These are phyloP conservation scores for Chrysanthemum seticuspe DNA, from an alignment of 129 eudicot genomes.

Conservation along the genomic window DNA sequence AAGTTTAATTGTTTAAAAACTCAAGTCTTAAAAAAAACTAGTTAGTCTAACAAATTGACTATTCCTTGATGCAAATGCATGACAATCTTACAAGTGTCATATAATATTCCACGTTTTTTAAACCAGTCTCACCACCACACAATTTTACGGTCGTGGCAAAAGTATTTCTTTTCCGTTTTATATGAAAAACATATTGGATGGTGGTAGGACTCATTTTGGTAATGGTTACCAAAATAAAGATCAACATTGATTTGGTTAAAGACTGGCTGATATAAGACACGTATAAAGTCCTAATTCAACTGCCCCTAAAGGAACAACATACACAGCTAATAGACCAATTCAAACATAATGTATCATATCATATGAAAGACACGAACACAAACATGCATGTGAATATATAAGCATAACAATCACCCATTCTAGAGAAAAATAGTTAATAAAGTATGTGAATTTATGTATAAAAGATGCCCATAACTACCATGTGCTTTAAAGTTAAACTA, in stretches of 20 bases:
- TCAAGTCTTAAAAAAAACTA: neutral
- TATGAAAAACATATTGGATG: slow-evolving; percentile 9
- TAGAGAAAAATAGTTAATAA: neutral
- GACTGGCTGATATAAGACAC: neutral
- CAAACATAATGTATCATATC: neutral
- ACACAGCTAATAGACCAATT: neutral
- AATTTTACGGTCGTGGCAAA: slow-evolving; percentile 2
- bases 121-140: slow-evolving; percentile 14
- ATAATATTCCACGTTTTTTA: neutral
- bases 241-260: neutral
- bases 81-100: slow-evolving; percentile 25
- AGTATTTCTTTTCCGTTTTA: neutral
- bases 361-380: too few relatives aligned
- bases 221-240: slow-evolving; percentile 9
- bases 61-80: slow-evolving; percentile 8
- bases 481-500: neutral
- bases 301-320: neutral
- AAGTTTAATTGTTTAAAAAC: neutral
- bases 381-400: too few relatives aligned
- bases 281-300: neutral
- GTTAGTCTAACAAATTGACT: slow-evolving; percentile 19
- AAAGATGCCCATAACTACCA: neutral
- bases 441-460: neutral
- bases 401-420: too few relatives aligned
- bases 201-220: slow-evolving; percentile 16